A percentile compares a stretch with the other conserved stretches of the same genome.
phyloP scores from a whole-genome alignment of 345 rosid species.

The Pelargonium nanum region DNA sequence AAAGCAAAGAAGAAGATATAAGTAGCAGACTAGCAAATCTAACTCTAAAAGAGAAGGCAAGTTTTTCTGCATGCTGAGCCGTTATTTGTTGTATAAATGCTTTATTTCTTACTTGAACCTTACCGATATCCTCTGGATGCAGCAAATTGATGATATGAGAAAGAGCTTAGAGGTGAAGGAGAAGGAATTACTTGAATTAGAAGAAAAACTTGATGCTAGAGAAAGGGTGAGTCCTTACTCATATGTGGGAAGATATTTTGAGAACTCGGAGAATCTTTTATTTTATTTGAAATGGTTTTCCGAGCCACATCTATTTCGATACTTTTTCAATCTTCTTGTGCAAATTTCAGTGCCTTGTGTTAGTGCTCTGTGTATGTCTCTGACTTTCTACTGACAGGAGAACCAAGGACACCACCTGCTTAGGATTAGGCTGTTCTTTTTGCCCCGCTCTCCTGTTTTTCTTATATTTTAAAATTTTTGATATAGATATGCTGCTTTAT shows the following conservation, averaged over 20 bases:
- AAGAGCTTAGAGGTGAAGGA: slow-evolving; percentile 60
- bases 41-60: slow-evolving; percentile 55
- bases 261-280: neutral
- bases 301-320: no score
- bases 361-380: no score
- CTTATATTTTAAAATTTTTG: no score
- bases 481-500: no score
- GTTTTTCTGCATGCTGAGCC: slow-evolving; percentile 9
- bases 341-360: no score
- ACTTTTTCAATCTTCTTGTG: no score
- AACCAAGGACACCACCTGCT: no score
- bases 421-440: no score
- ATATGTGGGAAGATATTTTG: neutral
- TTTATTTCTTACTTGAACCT: slow-evolving; percentile 3
- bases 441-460: no score
- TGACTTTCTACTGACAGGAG: no score
- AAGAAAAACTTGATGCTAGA: slow-evolving; percentile 74
- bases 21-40: slow-evolving; percentile 49
- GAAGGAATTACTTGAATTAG: slow-evolving; percentile 41
- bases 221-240: slow-evolving; percentile 48
- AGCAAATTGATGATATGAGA: slow-evolving; percentile 51
- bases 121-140: slow-evolving; percentile 18
- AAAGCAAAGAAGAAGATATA: slow-evolving; percentile 62
- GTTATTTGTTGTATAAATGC: neutral
- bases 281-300: neutral